phyloP scores from a whole-genome alignment of 2,329 filamentous ascomycete species.

The Colletotrichum theobromicola region DNA sequence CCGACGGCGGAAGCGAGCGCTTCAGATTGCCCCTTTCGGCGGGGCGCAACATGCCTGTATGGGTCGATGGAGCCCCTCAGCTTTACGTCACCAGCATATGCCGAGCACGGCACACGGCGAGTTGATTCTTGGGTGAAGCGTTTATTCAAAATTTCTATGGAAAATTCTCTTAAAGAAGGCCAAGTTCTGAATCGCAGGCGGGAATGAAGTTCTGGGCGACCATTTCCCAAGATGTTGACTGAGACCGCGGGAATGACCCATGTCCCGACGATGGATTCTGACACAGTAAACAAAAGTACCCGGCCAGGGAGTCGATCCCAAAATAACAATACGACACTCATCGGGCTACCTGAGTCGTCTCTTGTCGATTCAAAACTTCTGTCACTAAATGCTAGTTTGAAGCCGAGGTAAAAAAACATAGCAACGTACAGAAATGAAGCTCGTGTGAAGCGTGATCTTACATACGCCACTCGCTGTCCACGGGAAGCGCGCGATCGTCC shows the following conservation, averaged over 20 bases:
- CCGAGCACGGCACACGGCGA: not conserved
- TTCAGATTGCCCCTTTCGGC: not conserved
- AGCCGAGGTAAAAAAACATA: too few species aligned
- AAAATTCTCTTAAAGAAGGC: not conserved
- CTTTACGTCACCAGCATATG: not conserved
- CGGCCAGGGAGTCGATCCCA: not conserved
- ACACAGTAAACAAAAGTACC: not conserved
- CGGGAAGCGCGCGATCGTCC: not conserved
- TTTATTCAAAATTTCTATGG: not conserved
- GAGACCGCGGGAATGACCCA: not conserved
- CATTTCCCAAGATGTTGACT: not conserved
- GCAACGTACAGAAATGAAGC: too few species aligned
- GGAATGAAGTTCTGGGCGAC: not conserved
- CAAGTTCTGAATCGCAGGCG: rapidly evolving
- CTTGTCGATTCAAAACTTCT: not conserved
- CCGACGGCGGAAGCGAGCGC: not conserved
- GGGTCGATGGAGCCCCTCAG: not conserved
- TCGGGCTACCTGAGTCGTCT: not conserved
- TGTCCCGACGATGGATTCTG: not conserved
- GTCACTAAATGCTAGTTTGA: rapidly evolving
- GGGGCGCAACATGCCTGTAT: not conserved
- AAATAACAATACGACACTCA: not conserved
- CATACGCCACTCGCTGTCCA: not conserved
- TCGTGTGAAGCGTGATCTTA: not conserved
- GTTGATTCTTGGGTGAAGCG: not conserved